Conservation (phyloP, 2,329 filamentous ascomycete species). For the Colletotrichum magnum region DNA sequence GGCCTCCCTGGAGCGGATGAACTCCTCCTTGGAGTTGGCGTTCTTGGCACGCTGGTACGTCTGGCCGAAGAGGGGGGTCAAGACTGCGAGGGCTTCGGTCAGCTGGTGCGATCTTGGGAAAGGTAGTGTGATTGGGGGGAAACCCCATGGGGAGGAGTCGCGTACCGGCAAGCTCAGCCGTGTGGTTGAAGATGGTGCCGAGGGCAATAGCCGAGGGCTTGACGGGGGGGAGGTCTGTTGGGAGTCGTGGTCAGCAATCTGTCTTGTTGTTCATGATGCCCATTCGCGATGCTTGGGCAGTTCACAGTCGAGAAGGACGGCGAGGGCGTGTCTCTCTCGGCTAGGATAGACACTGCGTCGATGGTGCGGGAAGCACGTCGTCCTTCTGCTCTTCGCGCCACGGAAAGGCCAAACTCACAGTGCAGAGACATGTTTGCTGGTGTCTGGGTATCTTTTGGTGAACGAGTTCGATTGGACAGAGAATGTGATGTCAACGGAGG, state of each 20-base stretch:
- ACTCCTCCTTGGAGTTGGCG: slow-evolving; percentile 96
- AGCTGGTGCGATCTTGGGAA: slow-evolving; percentile 14
- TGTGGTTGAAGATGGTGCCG: slow-evolving; percentile 96
- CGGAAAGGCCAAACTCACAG: slow-evolving; percentile 58
- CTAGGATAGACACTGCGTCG: neutral
- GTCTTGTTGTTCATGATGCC: too few species aligned
- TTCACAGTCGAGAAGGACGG: slow-evolving; percentile 2
- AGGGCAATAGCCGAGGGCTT: slow-evolving; percentile 98
- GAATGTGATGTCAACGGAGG: slow-evolving; percentile 2
- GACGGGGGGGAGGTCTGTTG: slow-evolving; percentile 77
- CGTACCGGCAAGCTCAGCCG: slow-evolving; percentile 80
- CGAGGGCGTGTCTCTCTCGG: neutral
- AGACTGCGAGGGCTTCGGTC: slow-evolving; percentile 61
- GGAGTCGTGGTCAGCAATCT: neutral
- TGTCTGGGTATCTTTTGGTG: slow-evolving; percentile 33
- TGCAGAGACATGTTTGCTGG: slow-evolving; percentile 70
- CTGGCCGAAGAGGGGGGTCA: slow-evolving; percentile 91
- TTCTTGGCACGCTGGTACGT: slow-evolving; percentile 94
- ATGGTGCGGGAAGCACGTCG: neutral
- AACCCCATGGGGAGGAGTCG: slow-evolving; percentile 10
- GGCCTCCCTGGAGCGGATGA: slow-evolving; percentile 93
- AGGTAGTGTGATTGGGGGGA: neutral
- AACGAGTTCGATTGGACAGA: slow-evolving; percentile 33
- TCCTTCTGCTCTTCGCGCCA: neutral
- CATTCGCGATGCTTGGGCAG: neutral